These are phyloP conservation scores for Geotrichum cucujoidarum DNA, from an alignment of 1,139 yeast species.

Conservation along the genomic window DNA sequence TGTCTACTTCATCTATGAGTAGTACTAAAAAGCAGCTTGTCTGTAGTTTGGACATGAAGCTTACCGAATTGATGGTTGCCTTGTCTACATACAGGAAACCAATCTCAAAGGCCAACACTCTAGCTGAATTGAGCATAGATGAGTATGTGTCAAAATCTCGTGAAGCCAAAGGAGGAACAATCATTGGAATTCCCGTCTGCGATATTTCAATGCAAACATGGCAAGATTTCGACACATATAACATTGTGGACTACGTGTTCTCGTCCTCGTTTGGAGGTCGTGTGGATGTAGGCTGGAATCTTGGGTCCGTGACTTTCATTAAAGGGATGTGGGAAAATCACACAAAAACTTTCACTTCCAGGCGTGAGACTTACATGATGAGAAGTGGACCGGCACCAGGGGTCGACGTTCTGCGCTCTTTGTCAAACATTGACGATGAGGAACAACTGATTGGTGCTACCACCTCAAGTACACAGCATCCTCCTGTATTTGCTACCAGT, in stretches of 20 bases:
- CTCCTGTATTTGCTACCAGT: not conserved
- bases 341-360: slow-evolving; percentile 49
- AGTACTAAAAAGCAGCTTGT: slow-evolving; percentile 25
- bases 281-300: slow-evolving; percentile 87
- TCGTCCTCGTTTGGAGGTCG: slow-evolving; percentile 78
- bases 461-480: not conserved
- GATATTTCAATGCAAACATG: slow-evolving; percentile 70
- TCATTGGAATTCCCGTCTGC: slow-evolving; percentile 74
- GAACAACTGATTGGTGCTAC: not conserved
- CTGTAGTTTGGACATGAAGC: slow-evolving; percentile 35
- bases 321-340: slow-evolving; percentile 89
- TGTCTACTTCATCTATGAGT: slow-evolving; percentile 11
- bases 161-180: slow-evolving; percentile 70
- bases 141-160: slow-evolving; percentile 54
- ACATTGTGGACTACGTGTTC: slow-evolving; percentile 58
- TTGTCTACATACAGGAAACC: slow-evolving; percentile 50
- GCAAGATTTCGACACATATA: slow-evolving; percentile 45
- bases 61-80: slow-evolving; percentile 61
- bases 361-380: slow-evolving; percentile 39
- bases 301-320: slow-evolving; percentile 86
- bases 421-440: not conserved
- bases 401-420: not conserved
- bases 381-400: slow-evolving; percentile 12
- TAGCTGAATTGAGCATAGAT: slow-evolving; percentile 45
- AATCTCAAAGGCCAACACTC: slow-evolving; percentile 42